phyloP scores from a whole-genome alignment of 345 rosid genomes.

The Boechera retrofracta region DNA sequence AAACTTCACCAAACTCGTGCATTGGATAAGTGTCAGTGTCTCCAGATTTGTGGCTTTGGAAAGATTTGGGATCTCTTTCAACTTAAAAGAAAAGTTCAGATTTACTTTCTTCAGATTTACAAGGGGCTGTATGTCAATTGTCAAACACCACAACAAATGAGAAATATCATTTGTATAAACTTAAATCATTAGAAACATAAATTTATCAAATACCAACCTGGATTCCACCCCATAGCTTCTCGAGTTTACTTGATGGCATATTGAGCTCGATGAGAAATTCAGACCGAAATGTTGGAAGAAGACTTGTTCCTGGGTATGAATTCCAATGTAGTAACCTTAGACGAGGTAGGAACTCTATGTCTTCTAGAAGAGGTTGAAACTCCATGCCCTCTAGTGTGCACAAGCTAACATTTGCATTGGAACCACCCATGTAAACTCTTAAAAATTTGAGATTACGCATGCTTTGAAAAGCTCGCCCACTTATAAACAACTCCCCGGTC shows the following conservation, averaged over 20 bases:
- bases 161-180: not conserved
- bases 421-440: slow-evolving; percentile 17
- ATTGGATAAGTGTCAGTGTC: slow-evolving; percentile 6
- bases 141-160: not conserved
- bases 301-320: slow-evolving; percentile 8
- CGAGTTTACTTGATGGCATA: not conserved
- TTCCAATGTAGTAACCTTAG: slow-evolving; percentile 28
- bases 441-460: not conserved
- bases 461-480: not conserved
- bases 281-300: slow-evolving; percentile 16
- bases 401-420: not conserved
- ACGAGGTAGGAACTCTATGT: not conserved
- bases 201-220: not conserved
- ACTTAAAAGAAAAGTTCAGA: not conserved
- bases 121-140: slow-evolving; percentile 10
- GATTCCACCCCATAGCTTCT: slow-evolving; percentile 22
- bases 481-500: not conserved
- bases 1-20: slow-evolving; percentile 29
- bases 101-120: slow-evolving; percentile 24
- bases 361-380: no score
- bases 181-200: not conserved
- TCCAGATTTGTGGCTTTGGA: slow-evolving; percentile 5
- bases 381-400: not conserved
- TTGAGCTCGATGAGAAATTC: slow-evolving; percentile 15
- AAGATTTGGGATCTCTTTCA: slow-evolving; percentile 6